phyloP scores from a whole-genome alignment of 495 filamentous ascomycete species.

The Acidomyces sp. region DNA sequence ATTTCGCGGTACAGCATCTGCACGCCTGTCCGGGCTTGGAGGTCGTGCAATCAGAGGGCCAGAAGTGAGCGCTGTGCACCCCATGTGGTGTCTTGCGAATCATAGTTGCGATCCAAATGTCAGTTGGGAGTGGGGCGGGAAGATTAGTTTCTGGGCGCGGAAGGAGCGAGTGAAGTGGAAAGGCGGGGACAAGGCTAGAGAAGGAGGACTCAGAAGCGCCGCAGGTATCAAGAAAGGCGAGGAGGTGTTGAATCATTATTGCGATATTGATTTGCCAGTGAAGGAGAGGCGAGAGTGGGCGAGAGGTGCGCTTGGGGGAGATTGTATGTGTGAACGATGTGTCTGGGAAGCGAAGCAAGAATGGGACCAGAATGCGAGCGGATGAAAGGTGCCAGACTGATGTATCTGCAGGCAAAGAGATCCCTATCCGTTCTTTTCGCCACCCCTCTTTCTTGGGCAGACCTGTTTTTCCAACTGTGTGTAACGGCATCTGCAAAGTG shows the following conservation, averaged over 20 bases:
- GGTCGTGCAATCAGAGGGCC: constrained; percentile 59
- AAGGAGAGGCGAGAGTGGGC: constrained; percentile 52
- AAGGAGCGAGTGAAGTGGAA: constrained; percentile 29
- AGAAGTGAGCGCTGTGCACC: constrained; percentile 67
- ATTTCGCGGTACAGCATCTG: constrained; percentile 83
- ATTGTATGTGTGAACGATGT: constrained; percentile 17
- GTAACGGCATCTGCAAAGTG: too few species aligned
- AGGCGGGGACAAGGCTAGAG: not conserved
- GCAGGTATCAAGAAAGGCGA: constrained; percentile 50
- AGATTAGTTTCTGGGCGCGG: constrained; percentile 53
- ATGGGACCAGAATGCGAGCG: too few species aligned
- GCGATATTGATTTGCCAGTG: constrained; percentile 68
- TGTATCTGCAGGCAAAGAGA: too few species aligned
- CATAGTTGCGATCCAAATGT: constrained; percentile 93
- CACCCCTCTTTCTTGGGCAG: too few species aligned
- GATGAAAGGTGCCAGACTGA: too few species aligned
- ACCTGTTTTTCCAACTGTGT: too few species aligned
- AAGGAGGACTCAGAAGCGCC: constrained; percentile 24
- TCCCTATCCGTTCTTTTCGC: too few species aligned
- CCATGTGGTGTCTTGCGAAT: constrained; percentile 70
- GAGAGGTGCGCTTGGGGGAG: constrained; percentile 15
- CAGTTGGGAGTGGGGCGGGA: constrained; percentile 81
- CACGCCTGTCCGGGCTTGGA: constrained; percentile 35
- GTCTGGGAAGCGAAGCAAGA: constrained; percentile 14
- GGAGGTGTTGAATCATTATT: constrained; percentile 89